Base-by-base conservation (phyloP, 2,329 filamentous ascomycete species). In the Eurotiales sp. region DNA sequence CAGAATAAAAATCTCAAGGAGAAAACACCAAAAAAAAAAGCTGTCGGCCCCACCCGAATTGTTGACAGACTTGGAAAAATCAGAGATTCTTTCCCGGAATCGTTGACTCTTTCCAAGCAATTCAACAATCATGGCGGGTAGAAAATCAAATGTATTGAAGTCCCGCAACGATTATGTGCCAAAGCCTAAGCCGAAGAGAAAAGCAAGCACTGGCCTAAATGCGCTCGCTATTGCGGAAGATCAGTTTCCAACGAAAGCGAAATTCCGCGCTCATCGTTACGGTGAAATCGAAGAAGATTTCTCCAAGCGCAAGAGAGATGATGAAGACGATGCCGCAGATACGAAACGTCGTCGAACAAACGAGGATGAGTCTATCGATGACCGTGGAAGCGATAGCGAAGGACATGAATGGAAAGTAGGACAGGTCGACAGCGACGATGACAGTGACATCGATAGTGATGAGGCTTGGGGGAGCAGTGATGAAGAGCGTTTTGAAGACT, bases 391-490 rank as follows among this genome's bases (percentile, higher is more conserved):
- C 59, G 91, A 96, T 64, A 89, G 86, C 55, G 88, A 91, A 55
- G 90, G 90, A 19, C 88, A 95, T 61, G 84, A 88, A 63, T 96
- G 90, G 90, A 85, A 80, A 45, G 76, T 95, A 46, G 90, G 91
- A 22, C 74, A 83, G 43, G 82, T 85, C 19, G 81, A 79, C 44
- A 81, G 79, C 40, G 83, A 86, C 48, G 79, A 86, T 55, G 85
- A 88, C 60, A 83, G 80, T 50, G 83, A 86, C 55, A 73, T 88
- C 51, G 84, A 88, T 64, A 86, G 82, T 58, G 85, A 88, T 64
- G 89, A 95, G 62, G 91, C 92, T 2, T 90, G 96, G 76, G 88
- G 90, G 3, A 85, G 88, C 58, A 93, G 88, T 61, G 91, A 96
- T 62, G 85, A 93, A 62, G 91, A 95, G 65, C 81, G 79, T 56